These are phyloP conservation scores for Pichia membranifaciens DNA, from an alignment of 805 yeast genomes.

Conservation along the genomic window DNA sequence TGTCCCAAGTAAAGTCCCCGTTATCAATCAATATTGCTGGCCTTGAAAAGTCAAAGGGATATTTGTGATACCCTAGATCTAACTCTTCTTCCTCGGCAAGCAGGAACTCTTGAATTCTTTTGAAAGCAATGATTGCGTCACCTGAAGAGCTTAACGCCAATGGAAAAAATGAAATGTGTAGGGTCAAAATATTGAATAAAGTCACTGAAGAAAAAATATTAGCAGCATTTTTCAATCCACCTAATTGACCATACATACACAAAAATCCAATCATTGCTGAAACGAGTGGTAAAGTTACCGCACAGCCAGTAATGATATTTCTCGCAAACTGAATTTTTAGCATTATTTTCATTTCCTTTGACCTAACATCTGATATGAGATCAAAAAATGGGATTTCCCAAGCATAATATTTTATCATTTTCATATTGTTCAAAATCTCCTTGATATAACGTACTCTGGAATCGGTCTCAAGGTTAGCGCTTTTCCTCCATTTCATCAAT, in stretches of 20 bases:
- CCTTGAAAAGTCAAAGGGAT: conserved; percentile 11
- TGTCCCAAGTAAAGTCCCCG: conserved; percentile 61
- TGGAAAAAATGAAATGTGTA: conserved; percentile 64
- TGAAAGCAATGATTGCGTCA: conserved; percentile 63
- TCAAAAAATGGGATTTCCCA: conserved; percentile 81
- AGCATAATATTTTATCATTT: conserved; percentile 79
- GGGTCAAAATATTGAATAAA: conserved; percentile 54
- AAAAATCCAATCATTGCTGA: conserved; percentile 60
- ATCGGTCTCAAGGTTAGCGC: conserved; percentile 66
- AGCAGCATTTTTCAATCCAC: conserved; percentile 46
- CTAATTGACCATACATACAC: conserved; percentile 33
- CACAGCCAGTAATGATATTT: conserved; percentile 56
- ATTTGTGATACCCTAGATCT: conserved; percentile 18
- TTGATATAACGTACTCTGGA: conserved; percentile 67
- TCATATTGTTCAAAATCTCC: conserved; percentile 73
- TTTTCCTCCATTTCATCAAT: conserved; percentile 49
- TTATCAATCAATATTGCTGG: conserved; percentile 43
- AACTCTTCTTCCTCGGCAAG: conserved; percentile 36
- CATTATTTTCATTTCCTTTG: conserved; percentile 55
- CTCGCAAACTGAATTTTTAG: conserved; percentile 60
- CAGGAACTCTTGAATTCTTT: conserved; percentile 50
- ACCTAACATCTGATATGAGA: conserved; percentile 50
- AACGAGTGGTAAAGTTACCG: conserved; percentile 61
- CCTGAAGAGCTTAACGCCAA: conserved; percentile 61
- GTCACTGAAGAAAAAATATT: conserved; percentile 65